Percentiles rank a stretch among this genome's conserved stretches.
Evolutionary conservation across 2,329 filamentous ascomycete species (phyloP).

Genomic region (Colletotrichum orchidophilum): DNA sequence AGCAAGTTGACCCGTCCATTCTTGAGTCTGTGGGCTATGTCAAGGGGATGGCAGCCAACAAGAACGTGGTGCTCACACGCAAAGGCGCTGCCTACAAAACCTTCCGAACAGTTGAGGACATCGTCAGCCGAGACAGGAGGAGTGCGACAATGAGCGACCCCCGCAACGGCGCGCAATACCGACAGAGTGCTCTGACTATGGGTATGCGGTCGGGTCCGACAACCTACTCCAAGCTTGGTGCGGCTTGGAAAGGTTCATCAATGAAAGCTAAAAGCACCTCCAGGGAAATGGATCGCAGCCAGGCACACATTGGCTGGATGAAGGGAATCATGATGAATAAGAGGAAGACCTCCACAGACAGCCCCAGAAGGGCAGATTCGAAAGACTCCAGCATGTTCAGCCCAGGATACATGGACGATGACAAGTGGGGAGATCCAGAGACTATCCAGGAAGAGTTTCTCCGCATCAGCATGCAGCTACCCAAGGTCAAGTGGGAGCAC

Average conservation of each 20-base stretch:
- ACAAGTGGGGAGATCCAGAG: conserved; percentile 69
- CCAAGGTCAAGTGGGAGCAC: conserved; percentile 71
- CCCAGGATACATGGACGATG: conserved; percentile 60
- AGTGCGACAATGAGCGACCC: conserved; percentile 70
- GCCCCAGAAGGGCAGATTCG: conserved; percentile 59
- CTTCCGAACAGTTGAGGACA: conserved; percentile 77
- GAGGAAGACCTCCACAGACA: conserved; percentile 56
- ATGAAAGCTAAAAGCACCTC: conserved; percentile 65
- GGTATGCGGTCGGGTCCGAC: conserved; percentile 56
- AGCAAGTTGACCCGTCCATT: conserved; percentile 73
- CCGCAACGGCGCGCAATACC: conserved; percentile 53
- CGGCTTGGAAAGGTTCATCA: conserved; percentile 64
- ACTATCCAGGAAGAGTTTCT: conserved; percentile 72
- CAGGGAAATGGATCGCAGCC: conserved; percentile 55
- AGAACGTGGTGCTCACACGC: conserved; percentile 78
- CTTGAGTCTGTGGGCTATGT: conserved; percentile 77
- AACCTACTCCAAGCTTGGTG: conserved; percentile 45
- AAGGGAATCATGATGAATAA: conserved; percentile 73
- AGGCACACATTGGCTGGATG: conserved; percentile 74
- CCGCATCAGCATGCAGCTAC: conserved; percentile 68
- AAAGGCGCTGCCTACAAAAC: conserved; percentile 86
- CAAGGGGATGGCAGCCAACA: conserved; percentile 72
- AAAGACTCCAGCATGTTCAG: conserved; percentile 63
- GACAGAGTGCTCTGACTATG: conserved; percentile 54
- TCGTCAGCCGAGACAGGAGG: conserved; percentile 65